These are phyloP conservation scores for Penicillium waksmanii DNA, from an alignment of 495 filamentous ascomycete genomes.

Conservation along the genomic window DNA sequence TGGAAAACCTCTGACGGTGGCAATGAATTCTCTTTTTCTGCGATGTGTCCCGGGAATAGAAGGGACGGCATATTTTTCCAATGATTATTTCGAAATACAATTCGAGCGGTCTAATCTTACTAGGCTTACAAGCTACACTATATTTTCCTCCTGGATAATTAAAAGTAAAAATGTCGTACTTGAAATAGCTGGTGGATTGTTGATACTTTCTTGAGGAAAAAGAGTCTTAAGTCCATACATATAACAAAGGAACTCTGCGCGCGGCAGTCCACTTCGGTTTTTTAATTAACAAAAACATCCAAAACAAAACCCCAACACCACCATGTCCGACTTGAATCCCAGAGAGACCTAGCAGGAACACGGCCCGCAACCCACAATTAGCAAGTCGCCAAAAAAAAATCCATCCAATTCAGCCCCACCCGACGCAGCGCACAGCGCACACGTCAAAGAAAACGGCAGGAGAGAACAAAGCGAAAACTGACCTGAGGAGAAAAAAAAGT, in stretches of 20 bases:
- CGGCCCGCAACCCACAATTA: constrained; percentile 39
- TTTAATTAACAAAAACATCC: background rate
- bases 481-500: constrained; percentile 63
- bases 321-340: constrained; percentile 14
- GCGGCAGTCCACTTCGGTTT: no score
- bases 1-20: constrained; percentile 36
- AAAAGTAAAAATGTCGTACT: no score
- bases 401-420: constrained; percentile 34
- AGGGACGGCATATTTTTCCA: constrained; percentile 26
- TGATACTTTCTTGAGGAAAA: no score
- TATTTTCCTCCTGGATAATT: no score
- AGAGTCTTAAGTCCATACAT: no score
- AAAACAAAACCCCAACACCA: background rate
- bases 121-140: background rate
- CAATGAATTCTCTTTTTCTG: constrained; percentile 37
- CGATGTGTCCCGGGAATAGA: constrained; percentile 19
- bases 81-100: constrained; percentile 15
- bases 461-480: constrained; percentile 42
- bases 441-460: constrained; percentile 14
- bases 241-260: no score
- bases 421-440: constrained; percentile 15
- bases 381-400: constrained; percentile 36
- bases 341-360: constrained; percentile 14
- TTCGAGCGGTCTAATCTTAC: constrained; percentile 4
- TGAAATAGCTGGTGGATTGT: no score